Percentiles rank a stretch among this genome's conserved stretches.
Conservation (phyloP, 164 flowering plant species). For the Aristolochia contorta region DNA sequence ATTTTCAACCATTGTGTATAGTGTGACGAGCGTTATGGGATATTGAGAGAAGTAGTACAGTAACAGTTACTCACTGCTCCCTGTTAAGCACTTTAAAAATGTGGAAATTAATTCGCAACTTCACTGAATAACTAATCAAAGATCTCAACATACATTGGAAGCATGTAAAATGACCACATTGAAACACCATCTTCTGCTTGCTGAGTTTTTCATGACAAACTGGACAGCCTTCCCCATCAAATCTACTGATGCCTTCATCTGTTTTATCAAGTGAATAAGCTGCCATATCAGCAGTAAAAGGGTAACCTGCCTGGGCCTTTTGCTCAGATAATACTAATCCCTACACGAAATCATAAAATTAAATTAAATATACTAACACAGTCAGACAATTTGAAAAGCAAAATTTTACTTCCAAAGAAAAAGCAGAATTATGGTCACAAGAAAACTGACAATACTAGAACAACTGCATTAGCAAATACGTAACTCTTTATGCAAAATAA, state of each 20-base stretch:
- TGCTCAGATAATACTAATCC: constrained; percentile 67
- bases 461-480: background rate
- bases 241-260: constrained; percentile 16
- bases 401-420: too few relatives aligned
- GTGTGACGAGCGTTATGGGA: too few relatives aligned
- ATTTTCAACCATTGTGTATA: too few relatives aligned
- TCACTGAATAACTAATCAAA: background rate
- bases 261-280: constrained; percentile 8
- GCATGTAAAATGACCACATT: constrained; percentile 89
- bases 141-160: constrained; percentile 66
- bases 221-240: constrained; percentile 66
- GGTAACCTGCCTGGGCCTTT: constrained; percentile 17
- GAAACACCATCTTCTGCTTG: constrained; percentile 83
- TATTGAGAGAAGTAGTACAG: too few relatives aligned
- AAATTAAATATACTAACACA: too few relatives aligned
- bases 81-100: too few relatives aligned
- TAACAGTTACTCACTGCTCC: too few relatives aligned
- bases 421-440: too few relatives aligned
- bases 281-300: constrained; percentile 13
- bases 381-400: too few relatives aligned
- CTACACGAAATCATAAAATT: constrained; percentile 23
- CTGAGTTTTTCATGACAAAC: constrained; percentile 81
- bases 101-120: too few relatives aligned
- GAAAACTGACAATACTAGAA: background rate
- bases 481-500: background rate